phyloP scores from a whole-genome alignment of 176 grass and related monocot genomes.

The bread wheat (Triticum aestivum) region DNA sequence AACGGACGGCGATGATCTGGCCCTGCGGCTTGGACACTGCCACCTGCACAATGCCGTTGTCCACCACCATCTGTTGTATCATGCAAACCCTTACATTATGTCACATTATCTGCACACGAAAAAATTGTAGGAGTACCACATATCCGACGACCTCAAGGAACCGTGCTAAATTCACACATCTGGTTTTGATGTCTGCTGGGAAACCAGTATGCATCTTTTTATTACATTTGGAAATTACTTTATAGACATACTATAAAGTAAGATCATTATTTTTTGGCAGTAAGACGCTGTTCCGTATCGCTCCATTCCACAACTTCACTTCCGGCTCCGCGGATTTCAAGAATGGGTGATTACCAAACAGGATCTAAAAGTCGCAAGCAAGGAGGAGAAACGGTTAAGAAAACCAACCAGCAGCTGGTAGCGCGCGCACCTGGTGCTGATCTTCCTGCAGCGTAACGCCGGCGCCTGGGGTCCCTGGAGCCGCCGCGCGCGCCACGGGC shows the following conservation, averaged over 20 bases:
- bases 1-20: slow-evolving; percentile 27
- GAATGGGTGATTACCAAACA: too few species aligned
- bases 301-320: too few species aligned
- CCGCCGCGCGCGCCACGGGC: background rate
- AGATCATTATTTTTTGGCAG: too few species aligned
- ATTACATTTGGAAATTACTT: too few species aligned
- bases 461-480: background rate
- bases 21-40: slow-evolving; percentile 46
- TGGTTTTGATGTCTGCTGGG: too few species aligned
- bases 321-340: too few species aligned
- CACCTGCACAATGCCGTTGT: slow-evolving; percentile 53
- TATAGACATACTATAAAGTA: too few species aligned
- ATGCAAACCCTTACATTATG: background rate
- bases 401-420: background rate
- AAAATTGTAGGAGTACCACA: background rate
- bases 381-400: background rate
- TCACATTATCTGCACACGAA: background rate
- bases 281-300: too few species aligned
- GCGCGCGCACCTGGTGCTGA: background rate
- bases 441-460: background rate
- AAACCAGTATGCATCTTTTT: too few species aligned
- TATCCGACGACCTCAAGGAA: too few species aligned
- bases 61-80: slow-evolving; percentile 43
- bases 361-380: too few species aligned
- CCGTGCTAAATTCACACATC: background rate